A percentile compares a stretch with the other conserved stretches of the same genome.
Conservation (phyloP, 1,284 basidiomycete species). For the Waitea zeae region DNA sequence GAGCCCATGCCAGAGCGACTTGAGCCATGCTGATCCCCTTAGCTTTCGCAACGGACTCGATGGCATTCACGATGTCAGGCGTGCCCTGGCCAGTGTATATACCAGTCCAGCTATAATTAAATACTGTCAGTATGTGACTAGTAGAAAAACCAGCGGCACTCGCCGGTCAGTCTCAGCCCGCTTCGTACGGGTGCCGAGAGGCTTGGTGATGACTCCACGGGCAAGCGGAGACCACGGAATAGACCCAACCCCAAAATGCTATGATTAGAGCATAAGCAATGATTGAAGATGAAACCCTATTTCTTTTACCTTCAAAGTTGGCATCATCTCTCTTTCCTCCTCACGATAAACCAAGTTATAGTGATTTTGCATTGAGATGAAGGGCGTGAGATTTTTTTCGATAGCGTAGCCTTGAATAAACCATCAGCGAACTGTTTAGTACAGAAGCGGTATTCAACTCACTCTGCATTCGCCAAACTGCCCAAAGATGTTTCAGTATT, state of each 20-base stretch:
- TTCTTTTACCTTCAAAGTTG: slow-evolving; percentile 14
- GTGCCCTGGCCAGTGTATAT: not conserved
- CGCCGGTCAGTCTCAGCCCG: slow-evolving; percentile 11
- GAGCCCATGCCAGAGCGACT: slow-evolving; percentile 20
- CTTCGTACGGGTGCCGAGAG: slow-evolving; percentile 11
- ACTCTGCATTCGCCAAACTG: slow-evolving; percentile 22
- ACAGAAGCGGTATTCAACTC: not conserved
- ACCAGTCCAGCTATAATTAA: not conserved
- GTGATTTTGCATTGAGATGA: slow-evolving; percentile 37
- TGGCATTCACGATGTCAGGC: not conserved
- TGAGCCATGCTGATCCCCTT: slow-evolving; percentile 22
- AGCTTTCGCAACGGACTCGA: slow-evolving; percentile 25
- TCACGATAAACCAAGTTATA: slow-evolving; percentile 18
- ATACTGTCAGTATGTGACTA: too few relatives aligned
- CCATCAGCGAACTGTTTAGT: not conserved
- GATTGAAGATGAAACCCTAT: not conserved
- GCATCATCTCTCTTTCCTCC: slow-evolving; percentile 28
- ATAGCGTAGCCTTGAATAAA: slow-evolving; percentile 13
- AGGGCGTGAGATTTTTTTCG: slow-evolving; percentile 23
- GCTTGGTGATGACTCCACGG: slow-evolving; percentile 18
- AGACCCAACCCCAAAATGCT: slow-evolving; percentile 18
- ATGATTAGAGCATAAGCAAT: not conserved
- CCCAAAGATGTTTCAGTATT: too few relatives aligned
- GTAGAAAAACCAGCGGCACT: too few relatives aligned
- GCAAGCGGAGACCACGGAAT: slow-evolving; percentile 23